Percentiles rank a stretch among this genome's conserved stretches.
Conservation (phyloP, 805 yeast species). For the Suhomyces canberraensis region DNA sequence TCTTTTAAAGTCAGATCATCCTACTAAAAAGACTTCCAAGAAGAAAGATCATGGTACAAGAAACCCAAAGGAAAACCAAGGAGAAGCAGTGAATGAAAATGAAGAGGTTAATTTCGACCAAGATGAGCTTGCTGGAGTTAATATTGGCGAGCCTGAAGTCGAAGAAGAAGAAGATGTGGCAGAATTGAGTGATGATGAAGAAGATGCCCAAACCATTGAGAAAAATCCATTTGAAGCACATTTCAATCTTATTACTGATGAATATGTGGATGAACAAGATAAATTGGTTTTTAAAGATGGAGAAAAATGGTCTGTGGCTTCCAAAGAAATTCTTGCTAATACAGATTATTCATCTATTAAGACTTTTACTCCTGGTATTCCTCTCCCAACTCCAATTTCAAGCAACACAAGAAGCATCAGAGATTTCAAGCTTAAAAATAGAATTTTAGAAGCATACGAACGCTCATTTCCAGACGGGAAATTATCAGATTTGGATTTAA, state of each 20-base stretch:
- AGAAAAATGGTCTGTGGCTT: slow-evolving; percentile 26
- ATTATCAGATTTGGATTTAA: slow-evolving; percentile 36
- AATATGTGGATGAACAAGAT: slow-evolving; percentile 26
- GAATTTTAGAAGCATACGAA: slow-evolving; percentile 23
- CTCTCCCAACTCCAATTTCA: slow-evolving; percentile 10
- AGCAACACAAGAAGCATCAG: background rate
- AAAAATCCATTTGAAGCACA: slow-evolving; percentile 78
- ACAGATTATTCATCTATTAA: slow-evolving; percentile 28
- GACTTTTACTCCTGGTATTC: slow-evolving; percentile 32
- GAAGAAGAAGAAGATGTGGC: slow-evolving; percentile 20
- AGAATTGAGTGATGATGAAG: slow-evolving; percentile 20
- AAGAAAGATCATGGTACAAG: slow-evolving; percentile 1
- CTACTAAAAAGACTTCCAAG: slow-evolving; percentile 13
- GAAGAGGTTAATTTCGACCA: slow-evolving; percentile 10
- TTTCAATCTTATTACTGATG: slow-evolving; percentile 53
- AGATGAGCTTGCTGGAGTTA: slow-evolving; percentile 28
- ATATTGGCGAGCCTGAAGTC: slow-evolving; percentile 15
- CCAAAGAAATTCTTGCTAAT: slow-evolving; percentile 15
- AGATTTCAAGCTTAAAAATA: slow-evolving; percentile 22
- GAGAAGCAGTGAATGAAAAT: slow-evolving; percentile 7
- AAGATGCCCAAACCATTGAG: slow-evolving; percentile 31
- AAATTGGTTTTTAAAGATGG: slow-evolving; percentile 13
- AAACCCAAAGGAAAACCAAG: slow-evolving; percentile 3
- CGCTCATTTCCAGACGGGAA: slow-evolving; percentile 12
- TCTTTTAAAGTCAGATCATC: slow-evolving; percentile 49